phyloP scores from a whole-genome alignment of 768 basidiomycete species.

The Tricholoma flavovirens region DNA sequence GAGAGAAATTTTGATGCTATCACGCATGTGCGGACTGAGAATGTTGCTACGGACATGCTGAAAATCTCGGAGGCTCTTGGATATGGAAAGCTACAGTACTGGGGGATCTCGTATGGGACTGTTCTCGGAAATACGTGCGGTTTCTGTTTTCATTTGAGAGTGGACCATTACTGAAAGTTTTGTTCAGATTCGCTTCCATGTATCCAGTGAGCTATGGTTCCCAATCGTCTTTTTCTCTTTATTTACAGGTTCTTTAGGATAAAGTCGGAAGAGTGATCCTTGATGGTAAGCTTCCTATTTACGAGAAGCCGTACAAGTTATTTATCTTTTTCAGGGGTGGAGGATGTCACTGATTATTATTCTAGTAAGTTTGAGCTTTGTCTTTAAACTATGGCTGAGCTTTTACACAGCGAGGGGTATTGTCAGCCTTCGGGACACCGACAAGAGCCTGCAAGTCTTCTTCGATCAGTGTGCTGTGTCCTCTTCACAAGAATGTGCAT shows the following conservation, averaged over 20 bases:
- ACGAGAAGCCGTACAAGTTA: no score
- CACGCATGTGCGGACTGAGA: slow-evolving; percentile 30
- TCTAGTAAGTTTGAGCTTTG: slow-evolving; percentile 18
- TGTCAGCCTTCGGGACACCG: slow-evolving; percentile 30
- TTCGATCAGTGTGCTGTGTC: slow-evolving; percentile 30
- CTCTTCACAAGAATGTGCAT: slow-evolving; percentile 29
- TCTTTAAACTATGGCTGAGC: no score
- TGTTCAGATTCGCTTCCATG: slow-evolving; percentile 20
- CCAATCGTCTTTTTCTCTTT: neutral
- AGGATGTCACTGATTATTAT: slow-evolving; percentile 35
- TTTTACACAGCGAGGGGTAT: slow-evolving; percentile 24
- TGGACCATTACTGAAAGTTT: neutral
- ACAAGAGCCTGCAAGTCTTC: slow-evolving; percentile 30
- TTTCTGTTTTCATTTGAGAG: slow-evolving; percentile 1
- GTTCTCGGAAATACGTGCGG: no score
- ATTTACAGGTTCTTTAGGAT: slow-evolving; percentile 18
- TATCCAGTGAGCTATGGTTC: slow-evolving; percentile 16
- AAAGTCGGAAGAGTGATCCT: slow-evolving; percentile 33
- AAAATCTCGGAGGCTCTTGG: slow-evolving; percentile 26
- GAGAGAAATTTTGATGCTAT: slow-evolving; percentile 23
- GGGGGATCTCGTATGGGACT: slow-evolving; percentile 23
- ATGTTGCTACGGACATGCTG: slow-evolving; percentile 34
- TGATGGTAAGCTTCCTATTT: slow-evolving; percentile 14
- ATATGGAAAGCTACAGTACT: slow-evolving; percentile 25
- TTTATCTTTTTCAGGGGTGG: slow-evolving; percentile 20